These are phyloP conservation scores for Penicillium hesseltinei DNA, from an alignment of 2,329 filamentous ascomycete genomes.

Conservation along the genomic window DNA sequence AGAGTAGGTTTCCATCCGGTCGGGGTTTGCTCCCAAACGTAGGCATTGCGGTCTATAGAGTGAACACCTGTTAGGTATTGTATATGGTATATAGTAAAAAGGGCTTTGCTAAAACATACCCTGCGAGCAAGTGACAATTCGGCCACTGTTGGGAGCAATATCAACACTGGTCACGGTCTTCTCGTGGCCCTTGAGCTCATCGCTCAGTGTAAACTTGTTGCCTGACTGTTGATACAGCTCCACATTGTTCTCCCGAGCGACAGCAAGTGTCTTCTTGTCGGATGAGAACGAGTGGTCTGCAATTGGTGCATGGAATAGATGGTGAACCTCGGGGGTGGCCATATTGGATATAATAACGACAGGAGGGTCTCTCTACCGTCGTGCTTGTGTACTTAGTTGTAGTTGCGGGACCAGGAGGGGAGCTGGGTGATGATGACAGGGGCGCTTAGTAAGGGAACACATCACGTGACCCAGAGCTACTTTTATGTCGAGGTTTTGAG, in stretches of 20 bases:
- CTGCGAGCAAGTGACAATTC: slow-evolving; percentile 97
- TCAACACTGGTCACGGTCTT: slow-evolving; percentile 96
- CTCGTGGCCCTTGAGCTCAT: slow-evolving; percentile 94
- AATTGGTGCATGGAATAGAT: slow-evolving; percentile 94
- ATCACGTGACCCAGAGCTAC: slow-evolving; percentile 22
- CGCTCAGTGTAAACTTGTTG: slow-evolving; percentile 75
- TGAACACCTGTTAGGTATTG: neutral
- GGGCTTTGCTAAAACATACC: slow-evolving; percentile 53
- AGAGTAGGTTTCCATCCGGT: slow-evolving; percentile 94
- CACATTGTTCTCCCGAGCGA: slow-evolving; percentile 84
- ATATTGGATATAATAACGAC: slow-evolving; percentile 62
- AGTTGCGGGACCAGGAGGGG: slow-evolving; percentile 11
- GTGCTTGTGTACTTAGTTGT: slow-evolving; percentile 27
- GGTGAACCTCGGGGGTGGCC: slow-evolving; percentile 86
- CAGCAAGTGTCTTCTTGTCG: slow-evolving; percentile 82
- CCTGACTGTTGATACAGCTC: slow-evolving; percentile 79
- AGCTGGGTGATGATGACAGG: slow-evolving; percentile 26
- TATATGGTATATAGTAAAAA: neutral
- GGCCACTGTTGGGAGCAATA: slow-evolving; percentile 84
- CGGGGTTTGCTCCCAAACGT: slow-evolving; percentile 95
- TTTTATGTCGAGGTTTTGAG: slow-evolving; percentile 13
- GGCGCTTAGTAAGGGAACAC: slow-evolving; percentile 18
- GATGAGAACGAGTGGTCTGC: slow-evolving; percentile 97
- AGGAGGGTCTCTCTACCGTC: slow-evolving; percentile 99
- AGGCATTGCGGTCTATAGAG: slow-evolving; percentile 80